Conservation (phyloP, 768 basidiomycete genomes). For the Astraeus odoratus region DNA sequence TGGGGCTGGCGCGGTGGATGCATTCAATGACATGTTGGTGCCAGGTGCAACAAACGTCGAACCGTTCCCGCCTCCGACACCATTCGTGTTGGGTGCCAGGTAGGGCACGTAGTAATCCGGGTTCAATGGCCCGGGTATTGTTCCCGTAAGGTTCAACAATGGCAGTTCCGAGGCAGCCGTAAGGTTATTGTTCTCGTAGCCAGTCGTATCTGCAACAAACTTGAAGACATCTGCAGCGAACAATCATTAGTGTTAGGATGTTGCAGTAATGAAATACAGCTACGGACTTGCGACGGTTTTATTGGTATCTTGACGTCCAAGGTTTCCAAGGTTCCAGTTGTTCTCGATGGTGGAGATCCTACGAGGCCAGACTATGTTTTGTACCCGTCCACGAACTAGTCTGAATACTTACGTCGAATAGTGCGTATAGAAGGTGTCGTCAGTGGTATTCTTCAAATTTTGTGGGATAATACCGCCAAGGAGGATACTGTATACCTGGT, state of each 20-base stretch:
- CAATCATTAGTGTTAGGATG: not conserved
- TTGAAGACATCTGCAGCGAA: slow-evolving; percentile 40
- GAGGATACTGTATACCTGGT: too few species aligned
- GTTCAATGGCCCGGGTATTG: too few species aligned
- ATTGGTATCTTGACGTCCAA: slow-evolving; percentile 54
- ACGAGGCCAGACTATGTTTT: too few species aligned
- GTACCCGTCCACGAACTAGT: too few species aligned
- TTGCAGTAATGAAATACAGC: not conserved
- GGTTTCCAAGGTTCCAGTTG: slow-evolving; percentile 56
- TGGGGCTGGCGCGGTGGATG: slow-evolving; percentile 28
- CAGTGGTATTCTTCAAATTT: slow-evolving; percentile 35
- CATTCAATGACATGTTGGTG: too few species aligned
- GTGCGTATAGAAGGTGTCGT: slow-evolving; percentile 49
- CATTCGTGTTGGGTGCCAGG: slow-evolving; percentile 34
- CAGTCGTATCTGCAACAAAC: slow-evolving; percentile 41
- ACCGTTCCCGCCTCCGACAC: slow-evolving; percentile 37
- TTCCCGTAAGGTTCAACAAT: slow-evolving; percentile 35
- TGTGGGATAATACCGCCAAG: slow-evolving; percentile 41
- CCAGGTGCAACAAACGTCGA: too few species aligned
- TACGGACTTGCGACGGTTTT: slow-evolving; percentile 23
- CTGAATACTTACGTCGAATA: too few species aligned
- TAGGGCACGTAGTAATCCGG: slow-evolving; percentile 34
- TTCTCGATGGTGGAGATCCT: slow-evolving; percentile 47
- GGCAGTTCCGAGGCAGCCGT: slow-evolving; percentile 23
- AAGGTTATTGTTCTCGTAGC: slow-evolving; percentile 34